Conservation (phyloP, 2,329 filamentous ascomycete species). For the Aureobasidium sp. region DNA sequence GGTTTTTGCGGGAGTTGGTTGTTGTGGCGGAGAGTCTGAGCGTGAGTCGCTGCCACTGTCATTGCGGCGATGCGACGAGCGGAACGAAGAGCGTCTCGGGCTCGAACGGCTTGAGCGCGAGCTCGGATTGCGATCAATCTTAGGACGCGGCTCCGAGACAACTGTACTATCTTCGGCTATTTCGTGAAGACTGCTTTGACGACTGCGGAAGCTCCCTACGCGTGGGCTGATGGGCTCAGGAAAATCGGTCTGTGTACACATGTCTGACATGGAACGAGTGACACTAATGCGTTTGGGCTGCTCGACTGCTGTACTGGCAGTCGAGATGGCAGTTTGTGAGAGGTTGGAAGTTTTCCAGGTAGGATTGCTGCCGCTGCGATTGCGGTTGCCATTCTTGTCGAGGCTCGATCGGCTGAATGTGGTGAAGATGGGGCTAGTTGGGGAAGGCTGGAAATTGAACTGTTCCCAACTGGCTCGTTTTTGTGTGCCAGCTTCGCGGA, state of each 20-base stretch:
- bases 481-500: constrained; percentile 78
- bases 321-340: constrained; percentile 49
- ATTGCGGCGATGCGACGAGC: constrained; percentile 5
- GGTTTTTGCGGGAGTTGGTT: neutral
- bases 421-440: constrained; percentile 61
- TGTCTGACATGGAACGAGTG: constrained; percentile 52
- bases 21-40: constrained; percentile 9
- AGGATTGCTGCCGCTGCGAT: constrained; percentile 45
- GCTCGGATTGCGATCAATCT: neutral
- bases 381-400: constrained; percentile 47
- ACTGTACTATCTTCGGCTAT: constrained; percentile 26
- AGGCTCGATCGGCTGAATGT: constrained; percentile 58
- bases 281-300: neutral
- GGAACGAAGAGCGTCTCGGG: neutral
- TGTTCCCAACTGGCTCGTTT: constrained; percentile 66
- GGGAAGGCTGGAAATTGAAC: constrained; percentile 73
- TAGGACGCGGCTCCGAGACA: neutral
- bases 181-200: constrained; percentile 22
- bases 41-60: neutral
- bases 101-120: constrained; percentile 4
- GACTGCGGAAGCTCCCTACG: constrained; percentile 15
- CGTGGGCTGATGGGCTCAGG: constrained; percentile 15
- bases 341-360: constrained; percentile 67
- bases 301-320: constrained; percentile 29
- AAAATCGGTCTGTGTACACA: constrained; percentile 50